Evolutionary conservation across 805 yeast genomes (phyloP), one percentile per base, ranked within the genome.

Genomic region (Zygotorulaspora chibaensis): DNA sequence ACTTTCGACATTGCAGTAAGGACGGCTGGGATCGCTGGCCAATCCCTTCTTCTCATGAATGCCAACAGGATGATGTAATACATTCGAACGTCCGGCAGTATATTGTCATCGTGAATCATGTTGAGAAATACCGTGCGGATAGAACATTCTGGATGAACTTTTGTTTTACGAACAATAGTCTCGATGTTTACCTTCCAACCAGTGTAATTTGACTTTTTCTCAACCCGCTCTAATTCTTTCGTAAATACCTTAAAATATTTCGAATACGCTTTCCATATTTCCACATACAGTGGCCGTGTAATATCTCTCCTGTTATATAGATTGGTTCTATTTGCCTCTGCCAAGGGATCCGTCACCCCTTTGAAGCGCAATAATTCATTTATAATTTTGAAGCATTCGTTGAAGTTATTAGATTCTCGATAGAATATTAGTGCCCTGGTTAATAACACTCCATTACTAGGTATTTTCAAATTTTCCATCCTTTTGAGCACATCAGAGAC

Each of bases 341-440:
- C 16, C 0, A 29, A 48, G 5, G 47, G 29, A n/a, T 42, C 43
- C 27, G 52, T 56, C 3, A 51, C 37, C 35, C 54, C 54, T n/a
- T 56, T 51, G 3, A 49, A 20, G 8, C 50, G 25, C 9, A 67
- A 36, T 0, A 68, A 34, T 4, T 43, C 47, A 40, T 73, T 68
- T 35, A 73, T 65, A 23, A 68, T 61, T 12, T 53, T 46, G 10
- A 70, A 57, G 3, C 71, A 65, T 13, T 58, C 57, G 3, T 59
- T 55, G 35, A 60, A 66, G 29, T 67, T 54, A 28, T 61, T 58
- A 11, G 53, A 52, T 12, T 57, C 58, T 7, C 54, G 43, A 38
- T 67, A 70, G 12, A 67, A 66, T 9, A 51, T 52, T 3, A 76
- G 42, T 9, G 75, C 52, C 46, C 69, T 72, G 6, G 70, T 63